Evolutionary conservation across 352 stramenopile genomes (phyloP).

Genomic region (Pythium phragmiticola): DNA sequence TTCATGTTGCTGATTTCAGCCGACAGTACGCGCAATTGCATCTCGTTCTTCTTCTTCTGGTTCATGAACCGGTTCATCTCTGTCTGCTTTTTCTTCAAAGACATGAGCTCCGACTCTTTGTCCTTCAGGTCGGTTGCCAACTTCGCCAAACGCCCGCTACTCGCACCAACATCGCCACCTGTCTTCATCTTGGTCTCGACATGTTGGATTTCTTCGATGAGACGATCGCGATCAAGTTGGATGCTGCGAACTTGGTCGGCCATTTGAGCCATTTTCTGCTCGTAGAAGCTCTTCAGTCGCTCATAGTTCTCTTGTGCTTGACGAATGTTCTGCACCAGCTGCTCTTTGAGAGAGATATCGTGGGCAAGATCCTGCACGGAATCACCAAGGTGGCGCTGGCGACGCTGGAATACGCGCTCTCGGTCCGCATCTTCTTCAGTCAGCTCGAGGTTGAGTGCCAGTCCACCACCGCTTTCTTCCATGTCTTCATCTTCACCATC

Average conservation of each 20-base stretch:
- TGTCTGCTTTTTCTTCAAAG: constrained; percentile 76
- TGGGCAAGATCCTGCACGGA: constrained; percentile 77
- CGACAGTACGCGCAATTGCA: constrained; percentile 74
- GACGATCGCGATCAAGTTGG: constrained; percentile 63
- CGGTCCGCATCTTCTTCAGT: constrained; percentile 68
- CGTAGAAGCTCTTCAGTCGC: constrained; percentile 79
- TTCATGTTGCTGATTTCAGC: constrained; percentile 88
- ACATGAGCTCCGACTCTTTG: constrained; percentile 73
- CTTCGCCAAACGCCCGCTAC: constrained; percentile 59
- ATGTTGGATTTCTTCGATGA: constrained; percentile 77
- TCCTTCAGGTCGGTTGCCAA: constrained; percentile 72
- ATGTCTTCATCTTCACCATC: constrained; percentile 45
- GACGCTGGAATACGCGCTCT: constrained; percentile 81
- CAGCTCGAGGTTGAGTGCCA: constrained; percentile 33
- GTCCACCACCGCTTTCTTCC: constrained; percentile 33
- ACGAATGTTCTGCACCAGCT: constrained; percentile 78
- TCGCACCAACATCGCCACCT: constrained; percentile 51
- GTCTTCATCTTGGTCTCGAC: constrained; percentile 61
- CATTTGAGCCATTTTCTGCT: constrained; percentile 85
- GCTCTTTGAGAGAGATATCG: constrained; percentile 86
- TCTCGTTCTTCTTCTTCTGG: constrained; percentile 88
- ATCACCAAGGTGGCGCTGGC: constrained; percentile 75
- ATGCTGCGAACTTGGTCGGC: constrained; percentile 62
- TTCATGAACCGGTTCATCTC: constrained; percentile 82
- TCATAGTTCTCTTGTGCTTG: constrained; percentile 83